phyloP scores from a whole-genome alignment of 164 flowering plant genomes.

The Vitis rotundifolia region DNA sequence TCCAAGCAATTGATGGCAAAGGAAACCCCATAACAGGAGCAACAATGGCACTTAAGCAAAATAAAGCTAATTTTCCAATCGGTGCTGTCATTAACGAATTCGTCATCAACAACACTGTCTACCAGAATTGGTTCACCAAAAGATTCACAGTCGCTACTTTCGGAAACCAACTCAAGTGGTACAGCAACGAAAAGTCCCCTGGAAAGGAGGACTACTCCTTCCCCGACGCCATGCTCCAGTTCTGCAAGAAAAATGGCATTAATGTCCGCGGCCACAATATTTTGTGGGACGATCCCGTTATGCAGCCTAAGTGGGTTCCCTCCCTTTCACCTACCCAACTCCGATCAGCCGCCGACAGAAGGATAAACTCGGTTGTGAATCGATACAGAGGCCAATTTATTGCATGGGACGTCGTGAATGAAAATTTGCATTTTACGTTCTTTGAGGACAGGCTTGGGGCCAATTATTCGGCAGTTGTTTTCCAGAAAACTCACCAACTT shows the following conservation, averaged over 20 bases:
- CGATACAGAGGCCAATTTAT: conserved; percentile 18
- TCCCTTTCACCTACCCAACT: conserved; percentile 26
- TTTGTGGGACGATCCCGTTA: conserved; percentile 44
- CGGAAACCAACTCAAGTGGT: conserved; percentile 61
- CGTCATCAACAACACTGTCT: conserved; percentile 29
- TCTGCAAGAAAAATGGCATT: conserved; percentile 29
- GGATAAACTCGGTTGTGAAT: too few species aligned
- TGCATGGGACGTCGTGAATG: conserved; percentile 27
- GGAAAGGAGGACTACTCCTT: conserved; percentile 45
- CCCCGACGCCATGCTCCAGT: conserved; percentile 47
- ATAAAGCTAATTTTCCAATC: conserved; percentile 29
- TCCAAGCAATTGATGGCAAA: conserved; percentile 21
- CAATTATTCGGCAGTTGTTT: conserved; percentile 9
- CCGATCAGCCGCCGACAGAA: neutral
- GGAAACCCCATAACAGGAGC: conserved; percentile 27
- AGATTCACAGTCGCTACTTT: conserved; percentile 42
- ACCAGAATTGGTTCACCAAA: conserved; percentile 42
- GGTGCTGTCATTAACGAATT: conserved; percentile 37
- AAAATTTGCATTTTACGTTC: conserved; percentile 18
- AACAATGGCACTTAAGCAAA: conserved; percentile 25
- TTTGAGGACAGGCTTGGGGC: conserved; percentile 21
- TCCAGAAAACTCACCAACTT: conserved; percentile 8
- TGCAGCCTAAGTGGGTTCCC: conserved; percentile 41
- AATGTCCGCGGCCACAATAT: conserved; percentile 52
- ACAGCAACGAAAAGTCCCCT: conserved; percentile 32